Conservation (phyloP, 768 basidiomycete genomes). For the Sporobolomyces roseus region DNA sequence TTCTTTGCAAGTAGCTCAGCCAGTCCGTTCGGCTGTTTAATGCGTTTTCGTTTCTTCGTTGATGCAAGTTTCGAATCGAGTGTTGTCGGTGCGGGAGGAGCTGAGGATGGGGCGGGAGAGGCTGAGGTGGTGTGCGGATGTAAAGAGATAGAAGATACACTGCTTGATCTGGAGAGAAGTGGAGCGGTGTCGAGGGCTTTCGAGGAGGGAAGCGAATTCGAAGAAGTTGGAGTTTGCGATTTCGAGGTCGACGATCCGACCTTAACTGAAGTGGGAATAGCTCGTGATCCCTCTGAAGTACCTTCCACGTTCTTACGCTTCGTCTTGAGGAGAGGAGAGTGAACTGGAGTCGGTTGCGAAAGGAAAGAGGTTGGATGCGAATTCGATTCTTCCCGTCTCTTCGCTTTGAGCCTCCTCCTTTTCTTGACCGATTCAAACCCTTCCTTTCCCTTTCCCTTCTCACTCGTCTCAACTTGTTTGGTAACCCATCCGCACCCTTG, state of each 20-base stretch:
- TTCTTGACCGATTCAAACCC: constrained; percentile 16
- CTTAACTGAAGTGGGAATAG: too few species aligned
- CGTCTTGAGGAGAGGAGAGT: too few species aligned
- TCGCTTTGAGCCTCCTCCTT: not conserved
- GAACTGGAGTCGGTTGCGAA: not conserved
- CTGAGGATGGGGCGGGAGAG: not conserved
- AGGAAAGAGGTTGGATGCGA: constrained; percentile 13
- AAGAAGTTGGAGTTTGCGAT: not conserved
- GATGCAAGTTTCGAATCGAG: constrained; percentile 13
- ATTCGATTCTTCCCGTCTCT: not conserved
- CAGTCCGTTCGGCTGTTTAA: constrained; percentile 24
- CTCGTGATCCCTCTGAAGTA: not conserved
- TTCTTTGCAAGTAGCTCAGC: constrained; percentile 34
- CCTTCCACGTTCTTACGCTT: not conserved
- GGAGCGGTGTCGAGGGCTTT: not conserved
- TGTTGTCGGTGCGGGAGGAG: not conserved
- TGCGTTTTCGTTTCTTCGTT: constrained; percentile 27
- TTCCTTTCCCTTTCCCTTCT: not conserved
- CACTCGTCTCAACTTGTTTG: not conserved
- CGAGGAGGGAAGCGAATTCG: not conserved
- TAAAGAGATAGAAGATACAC: too few species aligned
- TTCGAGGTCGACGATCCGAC: too few species aligned
- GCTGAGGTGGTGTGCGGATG: not conserved
- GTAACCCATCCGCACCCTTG: constrained; percentile 1
- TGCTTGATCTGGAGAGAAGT: not conserved